A percentile compares a stretch with the other conserved stretches of the same genome.
Evolutionary conservation across 345 rosid genomes (phyloP).

Genomic region (Linum lewisii): DNA sequence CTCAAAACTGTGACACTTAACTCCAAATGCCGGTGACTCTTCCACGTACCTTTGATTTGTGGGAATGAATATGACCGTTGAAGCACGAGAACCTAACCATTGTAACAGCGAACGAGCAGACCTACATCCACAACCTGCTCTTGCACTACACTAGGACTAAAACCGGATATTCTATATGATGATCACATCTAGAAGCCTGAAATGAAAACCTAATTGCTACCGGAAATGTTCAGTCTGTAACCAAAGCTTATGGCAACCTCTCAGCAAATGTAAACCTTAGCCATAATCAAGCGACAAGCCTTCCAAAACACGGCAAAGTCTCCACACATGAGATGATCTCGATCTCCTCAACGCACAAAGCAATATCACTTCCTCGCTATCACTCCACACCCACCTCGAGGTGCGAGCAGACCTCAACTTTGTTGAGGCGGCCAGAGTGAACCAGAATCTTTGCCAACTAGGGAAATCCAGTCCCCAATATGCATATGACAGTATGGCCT

Average conservation of each 20-base stretch:
- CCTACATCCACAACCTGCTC: constrained; percentile 30
- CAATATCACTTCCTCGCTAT: constrained; percentile 36
- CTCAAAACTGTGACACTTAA: constrained; percentile 5
- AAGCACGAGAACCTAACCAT: constrained; percentile 97
- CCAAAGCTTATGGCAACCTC: constrained; percentile 19
- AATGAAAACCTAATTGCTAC: constrained; percentile 17
- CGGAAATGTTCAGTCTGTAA: constrained; percentile 12
- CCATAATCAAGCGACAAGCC: constrained; percentile 93
- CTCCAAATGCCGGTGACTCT: constrained; percentile 14
- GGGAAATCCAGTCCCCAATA: constrained; percentile 30
- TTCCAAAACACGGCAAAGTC: constrained; percentile 76
- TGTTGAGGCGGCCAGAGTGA: constrained; percentile 98
- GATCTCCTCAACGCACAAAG: constrained; percentile 62
- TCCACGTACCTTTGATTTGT: constrained; percentile 54
- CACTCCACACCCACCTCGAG: constrained; percentile 91
- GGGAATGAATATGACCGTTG: constrained; percentile 37
- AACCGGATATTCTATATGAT: constrained; percentile 11
- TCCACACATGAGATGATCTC: constrained; percentile 78
- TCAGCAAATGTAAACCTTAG: constrained; percentile 38
- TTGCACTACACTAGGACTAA: constrained; percentile 2
- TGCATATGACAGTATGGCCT: constrained; percentile 32
- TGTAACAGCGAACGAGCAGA: constrained; percentile 12
- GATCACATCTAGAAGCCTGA: constrained; percentile 22
- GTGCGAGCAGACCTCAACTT: constrained; percentile 70
- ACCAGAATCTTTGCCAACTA: constrained; percentile 39